Evolutionary conservation across 345 rosid genomes (phyloP).

Genomic region (Murraya paniculata): DNA sequence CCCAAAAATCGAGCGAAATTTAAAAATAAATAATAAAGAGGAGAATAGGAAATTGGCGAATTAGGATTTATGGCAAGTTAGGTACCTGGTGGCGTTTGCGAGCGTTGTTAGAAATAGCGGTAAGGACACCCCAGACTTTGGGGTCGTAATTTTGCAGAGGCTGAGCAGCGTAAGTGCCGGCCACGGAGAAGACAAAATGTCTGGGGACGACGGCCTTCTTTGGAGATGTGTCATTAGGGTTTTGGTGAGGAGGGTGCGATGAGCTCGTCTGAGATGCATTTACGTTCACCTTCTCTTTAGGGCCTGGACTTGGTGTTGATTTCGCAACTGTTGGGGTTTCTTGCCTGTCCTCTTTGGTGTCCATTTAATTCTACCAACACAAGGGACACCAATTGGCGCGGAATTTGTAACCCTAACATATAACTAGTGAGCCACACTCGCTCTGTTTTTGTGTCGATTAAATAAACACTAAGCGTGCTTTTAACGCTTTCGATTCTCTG

Average conservation of each 20-base stretch:
- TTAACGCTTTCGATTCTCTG: no score
- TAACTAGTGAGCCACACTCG: not conserved
- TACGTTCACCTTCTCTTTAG: slow-evolving; percentile 10
- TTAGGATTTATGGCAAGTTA: slow-evolving; percentile 12
- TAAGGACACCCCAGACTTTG: slow-evolving; percentile 88
- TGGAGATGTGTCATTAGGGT: slow-evolving; percentile 28
- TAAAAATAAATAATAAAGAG: not conserved
- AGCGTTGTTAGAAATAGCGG: slow-evolving; percentile 74
- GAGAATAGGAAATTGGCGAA: not conserved
- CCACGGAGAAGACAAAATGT: slow-evolving; percentile 55
- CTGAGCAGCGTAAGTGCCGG: slow-evolving; percentile 63
- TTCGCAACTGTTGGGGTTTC: slow-evolving; percentile 21
- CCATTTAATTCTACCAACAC: slow-evolving; percentile 24
- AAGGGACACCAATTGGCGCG: slow-evolving; percentile 43
- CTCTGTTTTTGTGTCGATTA: not conserved
- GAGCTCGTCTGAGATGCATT: slow-evolving; percentile 27
- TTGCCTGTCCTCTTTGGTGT: slow-evolving; percentile 27
- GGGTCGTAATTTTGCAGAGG: slow-evolving; percentile 64
- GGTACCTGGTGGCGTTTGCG: slow-evolving; percentile 77
- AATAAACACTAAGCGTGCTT: no score
- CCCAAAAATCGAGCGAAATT: not conserved
- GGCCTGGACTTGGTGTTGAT: slow-evolving; percentile 25
- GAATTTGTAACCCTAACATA: slow-evolving; percentile 38
- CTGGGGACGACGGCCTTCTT: slow-evolving; percentile 36
- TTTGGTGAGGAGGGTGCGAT: slow-evolving; percentile 22